These are phyloP conservation scores for Ambispora gerdemannii DNA, from an alignment of 192 early-diverging fungal genomes.

Conservation along the genomic window DNA sequence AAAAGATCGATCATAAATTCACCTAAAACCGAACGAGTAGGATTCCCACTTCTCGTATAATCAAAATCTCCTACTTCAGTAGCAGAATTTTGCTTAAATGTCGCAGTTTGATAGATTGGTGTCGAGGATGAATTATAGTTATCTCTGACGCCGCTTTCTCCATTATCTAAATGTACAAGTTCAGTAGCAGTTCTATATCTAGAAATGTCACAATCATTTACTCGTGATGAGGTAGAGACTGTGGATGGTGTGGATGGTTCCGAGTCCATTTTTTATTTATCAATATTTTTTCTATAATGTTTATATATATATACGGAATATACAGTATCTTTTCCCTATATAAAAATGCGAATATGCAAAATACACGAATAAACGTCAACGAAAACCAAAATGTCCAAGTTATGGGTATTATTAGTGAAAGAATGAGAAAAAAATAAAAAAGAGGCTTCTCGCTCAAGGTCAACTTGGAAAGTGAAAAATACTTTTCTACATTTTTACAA, in stretches of 20 bases:
- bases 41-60: constrained; percentile 95
- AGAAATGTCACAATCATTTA: constrained; percentile 11
- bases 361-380: too few relatives aligned
- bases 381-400: too few relatives aligned
- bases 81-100: constrained; percentile 87
- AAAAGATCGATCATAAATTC: constrained; percentile 7
- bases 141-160: constrained; percentile 62
- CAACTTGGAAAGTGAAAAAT: too few relatives aligned
- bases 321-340: too few relatives aligned
- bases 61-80: constrained; percentile 88
- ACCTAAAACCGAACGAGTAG: constrained; percentile 90
- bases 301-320: too few relatives aligned
- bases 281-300: too few relatives aligned
- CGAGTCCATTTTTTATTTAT: background rate
- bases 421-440: too few relatives aligned
- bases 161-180: constrained; percentile 69
- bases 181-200: constrained; percentile 73
- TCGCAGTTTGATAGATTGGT: constrained; percentile 98
- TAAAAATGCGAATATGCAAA: too few relatives aligned
- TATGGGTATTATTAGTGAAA: too few relatives aligned
- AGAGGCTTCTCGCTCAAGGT: too few relatives aligned
- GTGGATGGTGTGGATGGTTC: background rate
- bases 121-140: constrained; percentile 86
- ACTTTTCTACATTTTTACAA: too few relatives aligned
- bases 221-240: too few relatives aligned